phyloP scores from a whole-genome alignment of 768 basidiomycete genomes.

The Collybiopsis confluens region DNA sequence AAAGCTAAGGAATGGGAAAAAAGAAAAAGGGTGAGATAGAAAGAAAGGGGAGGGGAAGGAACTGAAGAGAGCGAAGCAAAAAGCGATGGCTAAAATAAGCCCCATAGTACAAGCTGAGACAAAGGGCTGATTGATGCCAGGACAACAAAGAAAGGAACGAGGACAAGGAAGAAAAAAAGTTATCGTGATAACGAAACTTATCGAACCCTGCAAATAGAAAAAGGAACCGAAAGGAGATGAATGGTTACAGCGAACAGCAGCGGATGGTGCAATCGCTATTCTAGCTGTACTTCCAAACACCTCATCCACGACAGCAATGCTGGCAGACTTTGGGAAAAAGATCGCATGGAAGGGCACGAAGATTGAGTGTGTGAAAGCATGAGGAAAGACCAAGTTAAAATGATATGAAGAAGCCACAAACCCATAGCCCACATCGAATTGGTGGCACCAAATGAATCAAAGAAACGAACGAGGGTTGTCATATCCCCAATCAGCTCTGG shows the following conservation, averaged over 20 bases:
- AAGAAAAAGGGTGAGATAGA: neutral
- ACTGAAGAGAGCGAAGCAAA: neutral
- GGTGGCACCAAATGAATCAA: too few relatives aligned
- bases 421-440: too few relatives aligned
- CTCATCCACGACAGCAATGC: too few relatives aligned
- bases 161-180: neutral
- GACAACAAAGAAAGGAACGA: constrained; percentile 5
- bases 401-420: too few relatives aligned
- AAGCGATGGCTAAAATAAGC: neutral
- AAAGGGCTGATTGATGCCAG: neutral
- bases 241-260: neutral
- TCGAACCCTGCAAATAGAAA: neutral
- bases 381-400: neutral
- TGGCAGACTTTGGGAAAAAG: too few relatives aligned
- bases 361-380: neutral
- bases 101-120: neutral
- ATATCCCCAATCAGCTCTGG: too few relatives aligned
- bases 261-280: too few relatives aligned
- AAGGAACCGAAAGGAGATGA: neutral
- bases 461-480: too few relatives aligned
- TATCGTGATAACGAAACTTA: neutral
- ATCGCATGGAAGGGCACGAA: neutral
- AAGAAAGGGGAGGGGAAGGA: neutral
- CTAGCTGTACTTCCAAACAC: too few relatives aligned
- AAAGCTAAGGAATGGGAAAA: neutral